These are phyloP conservation scores for Magnaporthiopsis rhizophila DNA, from an alignment of 2,329 filamentous ascomycete species.

Conservation along the genomic window DNA sequence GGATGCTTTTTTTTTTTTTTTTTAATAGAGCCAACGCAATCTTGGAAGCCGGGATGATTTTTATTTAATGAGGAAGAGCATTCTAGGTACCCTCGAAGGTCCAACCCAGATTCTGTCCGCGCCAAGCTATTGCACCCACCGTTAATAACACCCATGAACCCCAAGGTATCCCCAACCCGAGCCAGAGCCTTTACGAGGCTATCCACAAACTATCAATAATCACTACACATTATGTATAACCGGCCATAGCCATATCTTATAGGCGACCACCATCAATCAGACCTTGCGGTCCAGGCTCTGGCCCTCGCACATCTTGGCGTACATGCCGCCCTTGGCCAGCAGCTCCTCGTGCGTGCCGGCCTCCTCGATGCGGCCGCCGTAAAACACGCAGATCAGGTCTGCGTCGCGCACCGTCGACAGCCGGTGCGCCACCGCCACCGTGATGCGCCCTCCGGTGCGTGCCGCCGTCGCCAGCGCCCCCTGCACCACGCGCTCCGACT, in stretches of 20 bases:
- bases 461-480: constrained; percentile 34
- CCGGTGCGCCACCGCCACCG: constrained; percentile 41
- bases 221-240: background rate
- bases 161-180: too few relatives aligned
- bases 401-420: constrained; percentile 47
- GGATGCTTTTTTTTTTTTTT: too few relatives aligned
- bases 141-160: too few relatives aligned
- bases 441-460: constrained; percentile 5
- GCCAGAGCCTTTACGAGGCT: too few relatives aligned
- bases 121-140: too few relatives aligned
- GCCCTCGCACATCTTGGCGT: constrained; percentile 14
- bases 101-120: too few relatives aligned
- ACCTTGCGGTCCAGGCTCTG: constrained; percentile 7
- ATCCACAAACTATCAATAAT: too few relatives aligned
- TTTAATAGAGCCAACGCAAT: too few relatives aligned
- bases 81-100: too few relatives aligned
- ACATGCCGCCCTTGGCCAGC: constrained; percentile 26
- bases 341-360: constrained; percentile 45
- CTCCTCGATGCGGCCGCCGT: constrained; percentile 43
- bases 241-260: background rate
- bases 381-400: constrained; percentile 51
- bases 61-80: too few relatives aligned
- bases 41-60: too few relatives aligned
- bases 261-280: background rate
- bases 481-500: constrained; percentile 44